Evolutionary conservation across 2,329 filamentous ascomycete species (phyloP), one percentile per base, ranked within the genome.

Genomic region (Fusarium tanahbumbuense): DNA sequence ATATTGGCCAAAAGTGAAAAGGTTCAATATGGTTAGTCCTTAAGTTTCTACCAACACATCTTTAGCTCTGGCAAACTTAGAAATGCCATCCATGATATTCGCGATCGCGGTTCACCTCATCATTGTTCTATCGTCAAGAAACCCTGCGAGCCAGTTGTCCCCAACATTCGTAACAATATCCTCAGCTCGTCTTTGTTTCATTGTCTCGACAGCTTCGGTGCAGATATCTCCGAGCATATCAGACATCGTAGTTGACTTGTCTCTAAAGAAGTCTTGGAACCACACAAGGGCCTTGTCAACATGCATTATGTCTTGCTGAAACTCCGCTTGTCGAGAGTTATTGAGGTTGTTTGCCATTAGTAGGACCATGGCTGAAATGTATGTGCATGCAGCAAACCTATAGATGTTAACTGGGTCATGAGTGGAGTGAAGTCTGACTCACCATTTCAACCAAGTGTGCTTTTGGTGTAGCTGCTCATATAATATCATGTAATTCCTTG

Each of bases 331-430:
- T 8, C 30, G 16, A 2, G 34, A 13, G 5, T 63, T 23, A 11
- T 37, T 25, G 3, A 64, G 9, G 6, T 64, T 64, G 2, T 63
- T 64, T 0, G 49, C 57, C 8, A 37, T 63, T 1, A 64, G 28
- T 0, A 63, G 8, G 5, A 63, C 58, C 49, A 63, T 63, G 3
- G 58, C 15, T 4, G 48, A 63, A 0, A 46, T 64, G 6, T 63
- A 63, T 16, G 60, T 63, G 23, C 58, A 64, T 5, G 42, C 37
- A 2, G 59, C 28, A 9, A 63, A 34, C 60, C 58, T 63, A 9
- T 3, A 2, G 0, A 1, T 23, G 20, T 64, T 8, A 64, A 11
- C 5, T 8, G 5, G 4, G 4, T 10, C 12, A 5, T 1, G 1
- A 7, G 8, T 4, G 5, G 5, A 4, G 6, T 0, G 12, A 15